A percentile compares a stretch with the other conserved stretches of the same genome.
These are phyloP conservation scores for Hyphopichia khmerensis DNA, from an alignment of 1,139 yeast species.

Conservation along the genomic window DNA sequence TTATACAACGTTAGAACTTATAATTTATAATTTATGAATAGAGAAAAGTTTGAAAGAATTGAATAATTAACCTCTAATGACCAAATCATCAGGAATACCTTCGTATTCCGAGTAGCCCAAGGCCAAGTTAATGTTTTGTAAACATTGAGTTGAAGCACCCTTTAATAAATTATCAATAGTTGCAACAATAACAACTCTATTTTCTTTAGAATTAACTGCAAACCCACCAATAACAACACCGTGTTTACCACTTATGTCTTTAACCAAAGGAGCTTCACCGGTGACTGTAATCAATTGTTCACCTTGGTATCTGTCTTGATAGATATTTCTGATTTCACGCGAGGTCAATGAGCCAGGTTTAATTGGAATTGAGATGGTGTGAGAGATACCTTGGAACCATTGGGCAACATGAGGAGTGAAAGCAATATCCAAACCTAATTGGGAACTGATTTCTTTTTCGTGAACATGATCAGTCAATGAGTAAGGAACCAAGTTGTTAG, in stretches of 20 bases:
- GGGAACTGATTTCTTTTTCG: conserved; percentile 85
- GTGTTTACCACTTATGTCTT: conserved; percentile 88
- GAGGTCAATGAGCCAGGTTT: conserved; percentile 67
- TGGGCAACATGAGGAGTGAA: conserved; percentile 97
- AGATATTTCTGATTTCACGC: conserved; percentile 79
- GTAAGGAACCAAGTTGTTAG: conserved; percentile 89
- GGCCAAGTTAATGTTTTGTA: conserved; percentile 90
- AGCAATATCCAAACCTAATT: conserved; percentile 76
- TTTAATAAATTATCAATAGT: conserved; percentile 93
- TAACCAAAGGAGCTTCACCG: conserved; percentile 91
- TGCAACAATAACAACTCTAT: conserved; percentile 91
- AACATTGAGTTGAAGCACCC: conserved; percentile 98
- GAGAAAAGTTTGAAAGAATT: not conserved
- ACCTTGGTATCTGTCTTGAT: conserved; percentile 84
- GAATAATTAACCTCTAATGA: conserved; percentile 43
- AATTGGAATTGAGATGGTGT: conserved; percentile 88
- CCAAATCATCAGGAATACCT: conserved; percentile 74
- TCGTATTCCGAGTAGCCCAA: conserved; percentile 91
- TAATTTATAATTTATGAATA: not conserved
- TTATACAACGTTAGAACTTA: no score
- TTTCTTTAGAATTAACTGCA: conserved; percentile 83
- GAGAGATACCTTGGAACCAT: conserved; percentile 98
- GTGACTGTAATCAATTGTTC: conserved; percentile 82
- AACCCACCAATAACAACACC: conserved; percentile 95
- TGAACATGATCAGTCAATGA: conserved; percentile 95